Percentiles rank a stretch among this genome's conserved stretches.
phyloP scores from a whole-genome alignment of 2,329 filamentous ascomycete genomes.

The Claviceps lovelessii region DNA sequence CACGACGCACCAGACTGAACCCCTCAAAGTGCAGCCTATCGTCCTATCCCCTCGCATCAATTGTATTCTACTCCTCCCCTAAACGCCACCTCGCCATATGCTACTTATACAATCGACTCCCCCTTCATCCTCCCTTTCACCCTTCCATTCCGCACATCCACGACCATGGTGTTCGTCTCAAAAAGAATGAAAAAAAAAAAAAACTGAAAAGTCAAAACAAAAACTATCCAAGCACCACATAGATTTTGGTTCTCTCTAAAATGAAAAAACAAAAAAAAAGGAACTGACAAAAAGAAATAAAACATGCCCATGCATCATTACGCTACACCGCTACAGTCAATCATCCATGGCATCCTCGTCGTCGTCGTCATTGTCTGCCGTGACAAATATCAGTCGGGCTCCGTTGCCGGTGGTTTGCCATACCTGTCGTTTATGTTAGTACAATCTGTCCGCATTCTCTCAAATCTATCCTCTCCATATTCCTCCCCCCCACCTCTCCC shows the following conservation, averaged over 20 bases:
- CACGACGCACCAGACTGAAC: no score
- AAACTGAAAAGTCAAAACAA: background rate
- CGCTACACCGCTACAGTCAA: conserved; percentile 5
- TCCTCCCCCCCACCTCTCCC: background rate
- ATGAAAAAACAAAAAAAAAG: background rate
- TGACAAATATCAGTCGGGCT: conserved; percentile 57
- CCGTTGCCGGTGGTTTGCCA: conserved; percentile 67
- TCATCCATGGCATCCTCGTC: conserved; percentile 37
- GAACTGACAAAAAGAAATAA: conserved; percentile 2
- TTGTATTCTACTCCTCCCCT: no score
- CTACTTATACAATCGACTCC: no score
- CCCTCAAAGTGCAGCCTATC: no score
- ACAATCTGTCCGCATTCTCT: background rate
- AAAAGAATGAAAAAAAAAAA: no score
- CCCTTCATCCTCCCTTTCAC: no score
- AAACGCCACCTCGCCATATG: no score
- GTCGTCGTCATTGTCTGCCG: conserved; percentile 35
- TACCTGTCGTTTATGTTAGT: conserved; percentile 40
- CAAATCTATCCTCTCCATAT: no score
- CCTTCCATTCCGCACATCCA: no score
- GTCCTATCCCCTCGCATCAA: no score
- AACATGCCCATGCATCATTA: conserved; percentile 3
- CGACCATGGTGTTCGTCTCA: no score
- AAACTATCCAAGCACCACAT: background rate
- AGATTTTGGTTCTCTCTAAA: background rate